Evolutionary conservation across 108 stramenopile species (phyloP).

Genomic region (Parietichytrium sp.): DNA sequence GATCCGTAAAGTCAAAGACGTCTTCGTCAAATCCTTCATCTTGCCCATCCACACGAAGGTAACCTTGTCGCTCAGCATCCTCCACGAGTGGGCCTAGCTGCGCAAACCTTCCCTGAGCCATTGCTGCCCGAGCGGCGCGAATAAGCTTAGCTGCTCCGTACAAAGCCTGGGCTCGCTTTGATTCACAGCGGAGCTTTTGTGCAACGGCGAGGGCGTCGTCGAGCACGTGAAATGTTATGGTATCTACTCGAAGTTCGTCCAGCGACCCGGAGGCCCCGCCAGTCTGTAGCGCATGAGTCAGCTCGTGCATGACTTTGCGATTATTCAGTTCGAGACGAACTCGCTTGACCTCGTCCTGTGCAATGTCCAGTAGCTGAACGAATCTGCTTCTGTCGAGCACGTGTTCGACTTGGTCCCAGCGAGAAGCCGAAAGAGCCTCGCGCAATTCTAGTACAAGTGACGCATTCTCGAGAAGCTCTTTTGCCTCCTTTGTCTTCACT

Average conservation of each 20-base stretch:
- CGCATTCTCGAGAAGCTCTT: constrained; percentile 21
- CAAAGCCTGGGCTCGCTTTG: neutral
- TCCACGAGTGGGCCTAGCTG: constrained; percentile 36
- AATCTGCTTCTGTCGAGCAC: constrained; percentile 20
- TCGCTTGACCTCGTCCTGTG: constrained; percentile 39
- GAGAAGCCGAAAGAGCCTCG: neutral
- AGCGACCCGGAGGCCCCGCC: constrained; percentile 26
- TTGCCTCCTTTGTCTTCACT: constrained; percentile 36
- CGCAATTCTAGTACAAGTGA: constrained; percentile 30
- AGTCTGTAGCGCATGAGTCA: neutral
- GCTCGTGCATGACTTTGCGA: neutral
- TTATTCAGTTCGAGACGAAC: constrained; percentile 34
- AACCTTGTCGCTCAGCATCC: constrained; percentile 22
- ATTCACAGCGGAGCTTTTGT: constrained; percentile 34
- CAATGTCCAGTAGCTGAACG: neutral
- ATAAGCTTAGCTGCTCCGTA: neutral
- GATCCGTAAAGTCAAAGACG: neutral
- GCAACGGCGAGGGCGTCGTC: constrained; percentile 1
- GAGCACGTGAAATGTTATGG: constrained; percentile 10
- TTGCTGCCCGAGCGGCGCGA: neutral
- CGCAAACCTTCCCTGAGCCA: neutral
- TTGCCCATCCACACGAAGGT: neutral
- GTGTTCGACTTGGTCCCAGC: constrained; percentile 1
- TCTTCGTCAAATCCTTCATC: neutral
- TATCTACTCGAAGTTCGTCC: constrained; percentile 1